Evolutionary conservation across 2,329 filamentous ascomycete species (phyloP).

Genomic region (Teratosphaeria nubilosa): DNA sequence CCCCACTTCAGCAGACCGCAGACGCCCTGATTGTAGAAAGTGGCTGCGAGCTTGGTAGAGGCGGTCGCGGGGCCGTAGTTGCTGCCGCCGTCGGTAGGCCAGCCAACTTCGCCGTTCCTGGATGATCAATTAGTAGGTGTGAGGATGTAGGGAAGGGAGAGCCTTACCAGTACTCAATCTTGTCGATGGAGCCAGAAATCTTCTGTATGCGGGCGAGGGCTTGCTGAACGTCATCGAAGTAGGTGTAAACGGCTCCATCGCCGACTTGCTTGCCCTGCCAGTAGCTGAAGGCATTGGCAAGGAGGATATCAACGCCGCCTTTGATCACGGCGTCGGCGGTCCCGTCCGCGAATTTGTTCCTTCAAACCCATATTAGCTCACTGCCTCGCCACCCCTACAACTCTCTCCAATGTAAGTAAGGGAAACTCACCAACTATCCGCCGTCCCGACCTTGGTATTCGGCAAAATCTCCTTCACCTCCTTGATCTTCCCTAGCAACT

Average conservation of each 20-base stretch:
- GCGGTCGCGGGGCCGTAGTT: constrained; percentile 54
- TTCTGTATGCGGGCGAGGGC: constrained; percentile 44
- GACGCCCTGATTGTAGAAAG: constrained; percentile 52
- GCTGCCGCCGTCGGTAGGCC: constrained; percentile 52
- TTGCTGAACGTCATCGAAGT: constrained; percentile 58
- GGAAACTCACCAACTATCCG: constrained; percentile 49
- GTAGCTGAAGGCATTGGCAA: constrained; percentile 63
- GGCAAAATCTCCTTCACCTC: constrained; percentile 47
- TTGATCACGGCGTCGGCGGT: constrained; percentile 55
- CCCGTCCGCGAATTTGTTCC: constrained; percentile 57
- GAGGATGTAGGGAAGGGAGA: neutral
- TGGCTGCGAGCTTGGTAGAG: constrained; percentile 46
- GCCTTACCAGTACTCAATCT: constrained; percentile 48
- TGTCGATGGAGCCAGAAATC: constrained; percentile 42
- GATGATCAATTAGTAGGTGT: neutral
- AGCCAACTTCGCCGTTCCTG: constrained; percentile 55
- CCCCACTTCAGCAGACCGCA: constrained; percentile 57
- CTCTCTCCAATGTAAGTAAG: neutral
- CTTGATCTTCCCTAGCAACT: constrained; percentile 52
- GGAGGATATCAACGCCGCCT: constrained; percentile 50
- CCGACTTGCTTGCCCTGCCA: constrained; percentile 53
- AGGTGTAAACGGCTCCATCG: constrained; percentile 49
- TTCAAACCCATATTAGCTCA: neutral
- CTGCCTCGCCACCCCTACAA: neutral
- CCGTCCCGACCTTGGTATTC: constrained; percentile 52